phyloP scores from a whole-genome alignment of 768 basidiomycete genomes.

The Kondoa malvinella region DNA sequence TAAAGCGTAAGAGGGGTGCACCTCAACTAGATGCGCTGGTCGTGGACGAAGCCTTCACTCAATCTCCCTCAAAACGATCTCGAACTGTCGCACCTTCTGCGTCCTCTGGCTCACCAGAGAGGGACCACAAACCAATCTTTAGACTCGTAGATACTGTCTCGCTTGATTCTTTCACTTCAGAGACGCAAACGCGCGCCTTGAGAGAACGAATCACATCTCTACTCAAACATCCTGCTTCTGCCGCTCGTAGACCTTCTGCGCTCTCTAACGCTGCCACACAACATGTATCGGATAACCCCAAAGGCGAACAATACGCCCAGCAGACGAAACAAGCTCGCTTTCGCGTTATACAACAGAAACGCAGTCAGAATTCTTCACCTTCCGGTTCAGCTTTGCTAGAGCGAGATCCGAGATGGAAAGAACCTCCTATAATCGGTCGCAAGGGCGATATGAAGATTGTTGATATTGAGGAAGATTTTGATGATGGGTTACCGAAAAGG shows the following conservation, averaged over 20 bases:
- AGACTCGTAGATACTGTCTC: constrained; percentile 24
- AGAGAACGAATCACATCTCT: constrained; percentile 8
- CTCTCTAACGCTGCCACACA: constrained; percentile 53
- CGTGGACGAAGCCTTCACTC: background rate
- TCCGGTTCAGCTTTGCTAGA: background rate
- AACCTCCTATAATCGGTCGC: background rate
- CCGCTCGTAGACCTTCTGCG: constrained; percentile 68
- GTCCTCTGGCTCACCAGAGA: background rate
- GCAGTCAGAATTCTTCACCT: background rate
- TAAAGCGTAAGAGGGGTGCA: constrained; percentile 21
- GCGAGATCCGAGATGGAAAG: background rate
- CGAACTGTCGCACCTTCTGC: background rate
- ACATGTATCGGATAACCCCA: background rate
- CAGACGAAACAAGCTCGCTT: background rate
- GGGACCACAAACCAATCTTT: constrained; percentile 19
- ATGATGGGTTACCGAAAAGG: background rate
- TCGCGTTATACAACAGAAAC: background rate
- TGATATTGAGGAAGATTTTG: background rate
- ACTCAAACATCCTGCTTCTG: constrained; percentile 2
- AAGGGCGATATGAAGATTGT: background rate
- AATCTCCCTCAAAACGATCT: background rate
- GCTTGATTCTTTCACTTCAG: constrained; percentile 4
- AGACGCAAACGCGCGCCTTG: constrained; percentile 6
- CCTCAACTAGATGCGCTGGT: constrained; percentile 23
- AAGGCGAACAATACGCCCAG: background rate